Evolutionary conservation across 441 rosid genomes (phyloP).

Genomic region (Melastoma candidum): DNA sequence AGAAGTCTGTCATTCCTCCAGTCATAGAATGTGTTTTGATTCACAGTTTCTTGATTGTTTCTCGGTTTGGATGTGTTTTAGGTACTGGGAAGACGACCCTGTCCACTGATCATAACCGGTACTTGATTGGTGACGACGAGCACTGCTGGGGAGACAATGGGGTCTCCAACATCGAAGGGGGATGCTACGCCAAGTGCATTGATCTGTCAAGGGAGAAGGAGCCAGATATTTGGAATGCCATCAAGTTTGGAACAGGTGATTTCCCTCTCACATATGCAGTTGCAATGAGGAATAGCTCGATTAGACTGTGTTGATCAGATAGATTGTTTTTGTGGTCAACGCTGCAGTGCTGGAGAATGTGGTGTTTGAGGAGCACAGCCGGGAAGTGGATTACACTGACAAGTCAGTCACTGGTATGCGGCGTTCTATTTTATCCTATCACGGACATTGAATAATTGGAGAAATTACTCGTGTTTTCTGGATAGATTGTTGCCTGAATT

Average conservation of each 20-base stretch:
- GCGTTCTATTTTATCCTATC: no score
- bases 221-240: slow-evolving; percentile 95
- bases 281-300: no score
- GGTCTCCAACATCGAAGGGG: slow-evolving; percentile 95
- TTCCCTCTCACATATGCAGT: background rate
- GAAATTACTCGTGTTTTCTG: no score
- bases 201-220: slow-evolving; percentile 89
- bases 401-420: slow-evolving; percentile 68
- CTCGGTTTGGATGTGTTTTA: slow-evolving; percentile 11
- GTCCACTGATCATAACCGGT: slow-evolving; percentile 92
- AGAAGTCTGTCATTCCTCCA: slow-evolving; percentile 5
- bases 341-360: slow-evolving; percentile 71
- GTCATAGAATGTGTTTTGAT: no score
- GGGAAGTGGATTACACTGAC: slow-evolving; percentile 77
- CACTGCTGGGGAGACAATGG: slow-evolving; percentile 94
- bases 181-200: slow-evolving; percentile 88
- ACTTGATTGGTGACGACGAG: slow-evolving; percentile 88
- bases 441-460: no score
- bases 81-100: slow-evolving; percentile 96
- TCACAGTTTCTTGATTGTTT: background rate
- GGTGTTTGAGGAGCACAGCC: slow-evolving; percentile 82
- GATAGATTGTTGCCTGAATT: no score
- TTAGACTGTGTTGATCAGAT: no score
- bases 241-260: slow-evolving; percentile 87
- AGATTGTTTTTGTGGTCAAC: no score